Evolutionary conservation across 2,329 filamentous ascomycete species (phyloP), one percentile per base, ranked within the genome.

Genomic region (Alternaria sp.): DNA sequence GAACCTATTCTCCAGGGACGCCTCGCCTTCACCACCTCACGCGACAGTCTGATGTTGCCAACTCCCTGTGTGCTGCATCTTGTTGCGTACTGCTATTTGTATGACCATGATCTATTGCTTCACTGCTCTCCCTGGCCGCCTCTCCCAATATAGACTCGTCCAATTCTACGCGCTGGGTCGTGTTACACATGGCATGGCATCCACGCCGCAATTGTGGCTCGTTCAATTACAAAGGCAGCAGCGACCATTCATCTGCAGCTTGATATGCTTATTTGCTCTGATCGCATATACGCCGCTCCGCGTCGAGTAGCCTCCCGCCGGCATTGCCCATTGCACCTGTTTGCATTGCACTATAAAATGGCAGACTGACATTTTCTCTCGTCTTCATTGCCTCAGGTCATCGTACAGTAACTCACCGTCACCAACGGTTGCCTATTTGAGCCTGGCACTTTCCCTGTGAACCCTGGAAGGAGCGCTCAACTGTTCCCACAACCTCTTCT

Each of bases 271-370:
- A 43, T 54, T 63, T 67, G 58, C 59, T 66, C 44, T 53, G 27
- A 54, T 49, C 57, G 54, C 55, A 27, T 9, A 16, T 57, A 64
- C 63, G 63, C 67, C 60, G 67, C 60, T 58, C 46, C 34, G 57
- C 43, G 43, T 45, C 44, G 57, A 57, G 58, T 58, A 54, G 53
- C 51, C 48, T 45, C 50, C 59, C 59, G 54, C 60, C 61, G 51
- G 59, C 48, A 46, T 44, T 18, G 48, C 60, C 65, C 63, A 62
- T 54, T 54, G 58, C 63, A 41, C 52, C 61, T 66, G 41, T 55
- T 38, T 62, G 57, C 62, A 59, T 57, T 48, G 57, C 59, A 69
- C 65, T 36, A 32, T 64, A 57, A 60, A 27, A 59, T 38, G 48
- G 50, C 40, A 59, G 51, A 62, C 34, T 57, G 45, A 59, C 56